Percentiles rank a stretch among this genome's conserved stretches.
Evolutionary conservation across 2,329 filamentous ascomycete species (phyloP).

Genomic region (Beauveria sp.): DNA sequence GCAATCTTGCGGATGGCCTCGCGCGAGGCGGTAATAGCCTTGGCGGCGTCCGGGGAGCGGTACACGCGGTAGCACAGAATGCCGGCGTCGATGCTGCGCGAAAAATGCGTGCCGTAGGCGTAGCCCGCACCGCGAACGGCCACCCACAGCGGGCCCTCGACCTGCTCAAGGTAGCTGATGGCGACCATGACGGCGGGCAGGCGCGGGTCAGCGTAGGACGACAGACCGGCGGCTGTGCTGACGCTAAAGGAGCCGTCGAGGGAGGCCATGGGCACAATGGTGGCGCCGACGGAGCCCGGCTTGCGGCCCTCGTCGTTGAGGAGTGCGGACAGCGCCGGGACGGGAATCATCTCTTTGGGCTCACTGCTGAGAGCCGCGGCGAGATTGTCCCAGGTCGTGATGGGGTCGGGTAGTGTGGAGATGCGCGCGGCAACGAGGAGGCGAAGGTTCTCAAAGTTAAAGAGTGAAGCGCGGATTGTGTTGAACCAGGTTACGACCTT

Average conservation of each 20-base stretch:
- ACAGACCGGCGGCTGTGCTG: conserved; percentile 65
- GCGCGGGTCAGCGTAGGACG: conserved; percentile 66
- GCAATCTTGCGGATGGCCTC: conserved; percentile 69
- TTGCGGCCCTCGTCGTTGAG: conserved; percentile 67
- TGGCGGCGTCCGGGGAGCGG: conserved; percentile 80
- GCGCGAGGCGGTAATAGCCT: conserved; percentile 72
- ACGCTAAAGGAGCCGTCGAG: conserved; percentile 88
- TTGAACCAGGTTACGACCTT: conserved; percentile 72
- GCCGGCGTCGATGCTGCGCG: conserved; percentile 69
- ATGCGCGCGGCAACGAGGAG: conserved; percentile 78
- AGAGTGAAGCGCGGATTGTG: conserved; percentile 64
- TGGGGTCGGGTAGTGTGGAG: conserved; percentile 62
- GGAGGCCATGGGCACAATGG: conserved; percentile 82
- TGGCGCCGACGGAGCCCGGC: conserved; percentile 65
- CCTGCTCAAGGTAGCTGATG: conserved; percentile 81
- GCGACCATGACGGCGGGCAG: conserved; percentile 83
- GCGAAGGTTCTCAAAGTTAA: conserved; percentile 79
- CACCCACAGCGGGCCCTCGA: conserved; percentile 91
- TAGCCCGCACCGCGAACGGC: conserved; percentile 88
- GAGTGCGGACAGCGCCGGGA: conserved; percentile 62
- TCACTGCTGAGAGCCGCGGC: conserved; percentile 32
- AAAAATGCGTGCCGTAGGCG: conserved; percentile 81
- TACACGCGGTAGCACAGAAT: conserved; percentile 80
- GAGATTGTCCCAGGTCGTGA: conserved; percentile 64
- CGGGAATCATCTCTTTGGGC: conserved; percentile 50